These are phyloP conservation scores for Xylaria sp. DNA, from an alignment of 2,329 filamentous ascomycete genomes.

Conservation along the genomic window DNA sequence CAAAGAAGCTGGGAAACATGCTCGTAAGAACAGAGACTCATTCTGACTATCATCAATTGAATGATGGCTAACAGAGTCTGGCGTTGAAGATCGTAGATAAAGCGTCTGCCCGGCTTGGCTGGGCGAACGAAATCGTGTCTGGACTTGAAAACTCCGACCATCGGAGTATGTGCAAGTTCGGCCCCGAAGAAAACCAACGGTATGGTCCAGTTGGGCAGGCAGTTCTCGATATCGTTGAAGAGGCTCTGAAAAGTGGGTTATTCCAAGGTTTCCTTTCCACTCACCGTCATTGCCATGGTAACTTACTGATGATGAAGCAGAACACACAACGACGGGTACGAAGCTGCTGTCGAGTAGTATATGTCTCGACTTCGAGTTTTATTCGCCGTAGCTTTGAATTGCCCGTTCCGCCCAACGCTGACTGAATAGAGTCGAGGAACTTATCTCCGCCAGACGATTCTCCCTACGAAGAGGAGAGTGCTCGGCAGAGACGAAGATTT, in stretches of 20 bases:
- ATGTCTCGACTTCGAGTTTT: no score
- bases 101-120: not conserved
- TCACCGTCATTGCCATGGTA: no score
- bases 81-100: not conserved
- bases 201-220: not conserved
- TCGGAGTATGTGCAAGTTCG: not conserved
- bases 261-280: no score
- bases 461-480: no score
- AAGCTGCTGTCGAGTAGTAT: not conserved
- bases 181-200: not conserved
- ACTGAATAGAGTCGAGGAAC: no score
- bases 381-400: no score
- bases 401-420: no score
- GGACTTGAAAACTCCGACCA: not conserved
- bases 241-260: not conserved
- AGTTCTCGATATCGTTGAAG: not conserved
- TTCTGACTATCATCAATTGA: not conserved
- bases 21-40: not conserved
- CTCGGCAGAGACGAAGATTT: no score
- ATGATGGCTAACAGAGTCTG: not conserved
- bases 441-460: no score
- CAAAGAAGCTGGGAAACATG: not conserved
- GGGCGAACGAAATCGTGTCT: not conserved
- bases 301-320: no score
- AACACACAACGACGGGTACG: conserved; percentile 1